Conservation (phyloP, 495 filamentous ascomycete species). For the Aspergillus leporis region DNA sequence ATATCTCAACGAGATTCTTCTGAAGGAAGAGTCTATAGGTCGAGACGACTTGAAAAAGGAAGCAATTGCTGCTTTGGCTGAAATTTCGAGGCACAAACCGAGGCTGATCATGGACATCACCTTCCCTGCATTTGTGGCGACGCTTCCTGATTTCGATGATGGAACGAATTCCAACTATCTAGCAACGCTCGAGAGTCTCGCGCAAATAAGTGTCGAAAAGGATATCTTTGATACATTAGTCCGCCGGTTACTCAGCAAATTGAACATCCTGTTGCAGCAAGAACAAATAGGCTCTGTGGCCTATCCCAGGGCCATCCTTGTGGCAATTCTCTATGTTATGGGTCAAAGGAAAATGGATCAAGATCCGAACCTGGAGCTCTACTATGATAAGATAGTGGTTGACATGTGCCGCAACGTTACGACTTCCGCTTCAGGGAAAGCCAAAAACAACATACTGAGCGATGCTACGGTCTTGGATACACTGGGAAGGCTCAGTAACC, state of each 20-base stretch:
- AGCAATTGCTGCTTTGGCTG: conserved; percentile 62
- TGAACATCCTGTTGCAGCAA: conserved; percentile 59
- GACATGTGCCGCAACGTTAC: conserved; percentile 48
- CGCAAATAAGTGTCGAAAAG: conserved; percentile 64
- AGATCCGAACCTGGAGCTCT: conserved; percentile 52
- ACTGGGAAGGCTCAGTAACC: conserved; percentile 62
- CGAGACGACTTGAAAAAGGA: conserved; percentile 60
- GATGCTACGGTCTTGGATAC: conserved; percentile 59
- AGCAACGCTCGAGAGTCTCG: conserved; percentile 65
- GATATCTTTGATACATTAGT: conserved; percentile 70
- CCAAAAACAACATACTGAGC: conserved; percentile 46
- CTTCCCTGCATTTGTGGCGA: conserved; percentile 72
- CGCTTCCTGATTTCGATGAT: conserved; percentile 60
- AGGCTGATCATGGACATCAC: conserved; percentile 69
- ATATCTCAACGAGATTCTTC: conserved; percentile 63
- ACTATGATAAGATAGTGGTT: conserved; percentile 63
- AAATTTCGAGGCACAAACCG: conserved; percentile 66
- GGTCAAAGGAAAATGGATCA: conserved; percentile 51
- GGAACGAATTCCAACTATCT: conserved; percentile 46
- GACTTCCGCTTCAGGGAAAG: conserved; percentile 39
- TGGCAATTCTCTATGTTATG: conserved; percentile 67
- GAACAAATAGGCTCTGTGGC: conserved; percentile 46
- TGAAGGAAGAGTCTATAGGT: conserved; percentile 58
- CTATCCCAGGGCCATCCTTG: conserved; percentile 61
- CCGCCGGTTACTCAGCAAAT: conserved; percentile 64